Conservation (phyloP, 306 rosid genomes). For the Casuarina cunninghamiana region DNA sequence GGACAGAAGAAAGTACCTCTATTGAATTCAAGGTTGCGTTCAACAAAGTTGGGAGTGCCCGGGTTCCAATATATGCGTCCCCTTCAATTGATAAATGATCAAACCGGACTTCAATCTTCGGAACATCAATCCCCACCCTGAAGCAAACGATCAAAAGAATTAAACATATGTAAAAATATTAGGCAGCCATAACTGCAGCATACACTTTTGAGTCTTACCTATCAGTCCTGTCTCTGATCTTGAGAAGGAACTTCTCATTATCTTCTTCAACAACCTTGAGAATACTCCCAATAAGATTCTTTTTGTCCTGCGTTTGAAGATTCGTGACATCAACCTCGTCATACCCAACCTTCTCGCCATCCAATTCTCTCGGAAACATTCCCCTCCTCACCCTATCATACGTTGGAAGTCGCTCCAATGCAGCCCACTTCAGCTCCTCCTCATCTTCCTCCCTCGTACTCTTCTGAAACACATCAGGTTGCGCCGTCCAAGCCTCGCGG, state of each 20-base stretch:
- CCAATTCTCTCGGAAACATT: constrained; percentile 43
- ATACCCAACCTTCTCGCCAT: constrained; percentile 51
- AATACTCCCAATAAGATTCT: constrained; percentile 48
- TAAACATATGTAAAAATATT: background rate
- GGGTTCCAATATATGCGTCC: constrained; percentile 74
- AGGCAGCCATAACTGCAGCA: background rate
- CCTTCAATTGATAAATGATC: constrained; percentile 67
- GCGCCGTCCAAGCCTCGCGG: constrained; percentile 11
- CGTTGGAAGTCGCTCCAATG: constrained; percentile 84
- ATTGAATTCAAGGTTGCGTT: constrained; percentile 59
- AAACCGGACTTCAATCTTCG: constrained; percentile 77
- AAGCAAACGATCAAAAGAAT: background rate
- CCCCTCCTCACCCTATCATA: constrained; percentile 71
- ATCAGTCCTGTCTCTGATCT: constrained; percentile 59
- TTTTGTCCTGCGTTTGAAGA: constrained; percentile 50
- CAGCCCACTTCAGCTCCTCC: constrained; percentile 83
- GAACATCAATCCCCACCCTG: constrained; percentile 76
- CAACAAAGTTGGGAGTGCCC: constrained; percentile 78
- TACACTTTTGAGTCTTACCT: constrained; percentile 31
- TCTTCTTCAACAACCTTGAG: constrained; percentile 63
- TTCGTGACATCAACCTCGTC: constrained; percentile 59
- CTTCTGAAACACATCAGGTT: constrained; percentile 34
- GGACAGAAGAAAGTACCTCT: constrained; percentile 47
- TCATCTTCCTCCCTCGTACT: constrained; percentile 54
- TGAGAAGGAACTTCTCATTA: constrained; percentile 61